phyloP scores from a whole-genome alignment of 2,329 filamentous ascomycete genomes.

The Cordyceps javanica region DNA sequence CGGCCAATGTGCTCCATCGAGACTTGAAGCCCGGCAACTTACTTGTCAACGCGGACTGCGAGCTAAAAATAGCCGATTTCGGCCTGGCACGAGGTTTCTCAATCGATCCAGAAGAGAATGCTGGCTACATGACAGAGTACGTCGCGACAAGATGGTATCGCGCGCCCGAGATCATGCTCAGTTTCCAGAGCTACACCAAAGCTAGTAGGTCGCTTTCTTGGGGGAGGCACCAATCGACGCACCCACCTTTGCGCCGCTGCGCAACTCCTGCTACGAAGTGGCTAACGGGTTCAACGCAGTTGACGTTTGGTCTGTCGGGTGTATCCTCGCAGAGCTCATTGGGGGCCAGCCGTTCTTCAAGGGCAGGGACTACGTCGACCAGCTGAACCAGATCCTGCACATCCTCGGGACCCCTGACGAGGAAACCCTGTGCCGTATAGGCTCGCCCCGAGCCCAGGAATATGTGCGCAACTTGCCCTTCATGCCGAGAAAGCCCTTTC shows the following conservation, averaged over 20 bases:
- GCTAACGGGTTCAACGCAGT: conserved; percentile 50
- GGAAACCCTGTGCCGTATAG: conserved; percentile 87
- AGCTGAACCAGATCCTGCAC: conserved; percentile 98
- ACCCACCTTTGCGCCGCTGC: no score
- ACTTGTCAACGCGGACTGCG: conserved; percentile 96
- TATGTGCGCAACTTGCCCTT: conserved; percentile 94
- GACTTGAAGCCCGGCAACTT: conserved; percentile 96
- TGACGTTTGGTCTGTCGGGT: conserved; percentile 98
- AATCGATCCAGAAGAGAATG: conserved; percentile 94
- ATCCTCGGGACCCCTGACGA: conserved; percentile 96
- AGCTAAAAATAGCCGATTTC: conserved; percentile 99
- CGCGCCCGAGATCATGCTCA: conserved; percentile 98
- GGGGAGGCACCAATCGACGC: no score
- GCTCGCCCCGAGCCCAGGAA: conserved; percentile 91
- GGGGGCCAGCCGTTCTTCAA: conserved; percentile 98
- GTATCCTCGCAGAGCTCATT: conserved; percentile 91
- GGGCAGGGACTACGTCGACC: conserved; percentile 97
- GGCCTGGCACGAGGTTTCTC: conserved; percentile 95
- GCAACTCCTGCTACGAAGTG: no score
- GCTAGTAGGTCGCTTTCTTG: conserved; percentile 81
- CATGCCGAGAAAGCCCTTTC: conserved; percentile 92
- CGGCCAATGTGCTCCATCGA: conserved; percentile 92
- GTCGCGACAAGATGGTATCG: conserved; percentile 94
- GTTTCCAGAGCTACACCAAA: conserved; percentile 99
- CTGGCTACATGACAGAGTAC: conserved; percentile 99